These are phyloP conservation scores for Colletotrichum eremochloae DNA, from an alignment of 2,329 filamentous ascomycete species.

Conservation along the genomic window DNA sequence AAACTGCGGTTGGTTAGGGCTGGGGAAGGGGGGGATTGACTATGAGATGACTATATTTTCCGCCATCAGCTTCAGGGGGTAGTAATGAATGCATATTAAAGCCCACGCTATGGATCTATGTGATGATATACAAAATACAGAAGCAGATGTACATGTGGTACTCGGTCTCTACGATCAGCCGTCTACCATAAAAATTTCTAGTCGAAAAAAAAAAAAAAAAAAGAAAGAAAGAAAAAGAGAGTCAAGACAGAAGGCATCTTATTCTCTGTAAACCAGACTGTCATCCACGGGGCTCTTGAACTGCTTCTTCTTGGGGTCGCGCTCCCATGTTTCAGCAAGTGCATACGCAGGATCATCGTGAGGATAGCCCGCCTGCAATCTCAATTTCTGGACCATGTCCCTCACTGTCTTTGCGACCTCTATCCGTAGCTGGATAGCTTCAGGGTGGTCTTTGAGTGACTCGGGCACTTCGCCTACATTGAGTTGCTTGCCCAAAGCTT, in stretches of 20 bases:
- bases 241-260: too few relatives aligned
- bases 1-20: neutral
- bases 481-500: conserved; percentile 41
- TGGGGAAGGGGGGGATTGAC: neutral
- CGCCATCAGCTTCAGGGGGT: neutral
- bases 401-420: conserved; percentile 86
- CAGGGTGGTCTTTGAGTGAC: conserved; percentile 75
- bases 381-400: conserved; percentile 83
- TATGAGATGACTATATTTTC: neutral
- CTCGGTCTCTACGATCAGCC: neutral
- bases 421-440: conserved; percentile 78
- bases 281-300: conserved; percentile 69
- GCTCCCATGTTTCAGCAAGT: conserved; percentile 84
- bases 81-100: conserved; percentile 9
- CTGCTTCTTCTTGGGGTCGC: conserved; percentile 61
- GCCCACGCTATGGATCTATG: neutral
- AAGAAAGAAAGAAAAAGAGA: too few relatives aligned
- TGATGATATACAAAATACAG: neutral
- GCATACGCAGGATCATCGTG: conserved; percentile 85
- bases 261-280: conserved; percentile 56
- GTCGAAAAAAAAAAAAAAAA: too few relatives aligned
- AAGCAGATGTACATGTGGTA: conserved; percentile 3
- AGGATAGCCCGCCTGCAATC: conserved; percentile 77
- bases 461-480: conserved; percentile 72
- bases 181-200: neutral